Evolutionary conservation across 129 eudicot species (phyloP).

Genomic region (Helianthus tuberosus): DNA sequence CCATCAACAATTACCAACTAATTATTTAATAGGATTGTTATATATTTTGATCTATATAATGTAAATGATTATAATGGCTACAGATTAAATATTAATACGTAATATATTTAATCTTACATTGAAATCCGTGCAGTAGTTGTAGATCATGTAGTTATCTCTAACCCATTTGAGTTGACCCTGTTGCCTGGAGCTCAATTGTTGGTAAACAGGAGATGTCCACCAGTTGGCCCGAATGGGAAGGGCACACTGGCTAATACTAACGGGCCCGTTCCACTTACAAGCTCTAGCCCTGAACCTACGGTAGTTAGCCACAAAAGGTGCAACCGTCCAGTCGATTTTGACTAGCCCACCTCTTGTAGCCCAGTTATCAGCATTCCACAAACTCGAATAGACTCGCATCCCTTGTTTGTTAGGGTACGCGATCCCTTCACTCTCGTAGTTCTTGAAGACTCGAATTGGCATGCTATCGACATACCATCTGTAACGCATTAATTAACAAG

Average conservation of each 20-base stretch:
- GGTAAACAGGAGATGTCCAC: conserved; percentile 48
- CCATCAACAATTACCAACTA: too few relatives aligned
- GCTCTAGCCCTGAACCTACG: conserved; percentile 51
- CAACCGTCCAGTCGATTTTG: conserved; percentile 58
- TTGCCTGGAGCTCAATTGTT: conserved; percentile 34
- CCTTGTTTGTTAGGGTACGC: conserved; percentile 68
- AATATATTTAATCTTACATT: too few relatives aligned
- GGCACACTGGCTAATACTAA: conserved; percentile 40
- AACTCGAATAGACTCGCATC: conserved; percentile 64
- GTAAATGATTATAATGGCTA: too few relatives aligned
- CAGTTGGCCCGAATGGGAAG: conserved; percentile 42
- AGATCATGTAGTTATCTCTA: conserved; percentile 50
- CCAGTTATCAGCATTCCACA: conserved; percentile 78
- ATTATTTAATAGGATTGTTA: too few relatives aligned
- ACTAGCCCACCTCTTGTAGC: conserved; percentile 68
- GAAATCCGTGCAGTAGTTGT: conserved; percentile 64
- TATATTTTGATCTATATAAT: too few relatives aligned
- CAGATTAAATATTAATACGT: too few relatives aligned
- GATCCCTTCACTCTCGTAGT: conserved; percentile 51
- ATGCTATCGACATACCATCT: conserved; percentile 69
- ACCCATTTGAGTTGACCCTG: conserved; percentile 53
- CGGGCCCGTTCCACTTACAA: conserved; percentile 50
- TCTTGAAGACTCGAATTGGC: conserved; percentile 63
- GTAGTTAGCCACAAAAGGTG: conserved; percentile 58
- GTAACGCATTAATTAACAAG: conserved; percentile 5